Base-by-base conservation (phyloP, 2,329 filamentous ascomycete genomes). In the Cladosporium sphaerospermum region DNA sequence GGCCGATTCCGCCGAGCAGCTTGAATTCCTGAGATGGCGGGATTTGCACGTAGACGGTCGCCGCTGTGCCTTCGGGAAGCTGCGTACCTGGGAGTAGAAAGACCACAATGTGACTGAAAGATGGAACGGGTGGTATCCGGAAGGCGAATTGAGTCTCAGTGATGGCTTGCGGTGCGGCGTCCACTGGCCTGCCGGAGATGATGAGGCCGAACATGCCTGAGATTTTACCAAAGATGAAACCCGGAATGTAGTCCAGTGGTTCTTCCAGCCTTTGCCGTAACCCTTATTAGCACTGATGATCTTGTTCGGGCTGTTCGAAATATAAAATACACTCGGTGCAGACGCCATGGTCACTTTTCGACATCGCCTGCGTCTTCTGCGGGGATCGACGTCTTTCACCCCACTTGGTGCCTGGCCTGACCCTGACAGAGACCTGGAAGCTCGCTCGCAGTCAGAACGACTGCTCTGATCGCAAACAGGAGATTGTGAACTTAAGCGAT, bases 1-100 rank as follows among this genome's bases (percentile, higher is more conserved):
- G 85, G 1, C 88, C 91, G 53, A 99, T 84, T 45, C 85, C 93
- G 57, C 95, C 93, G 4, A 97, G 82, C 63, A 99, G 89, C 56
- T 80, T 83, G 73, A 95, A 95, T 44, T 85, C 81, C 68, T 60
- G 69, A 51, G 71, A 62, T 8, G 72, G 72, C 3, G 83, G 80
- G n/a, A 86, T 74, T 59, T 91, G 86, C 45, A 95, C 80, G 73
- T 96, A 97, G 58, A 99, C 92, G 44, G 90, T 88, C 11, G 91
- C 93, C 4, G 89, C 92, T 16, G 87, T 87, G 61, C 82, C 80
- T 3, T 80, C 75, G 0, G 91, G 91, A 0, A 99, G 78, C 9
- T 78, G 70, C 9, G 86, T 77, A 41, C 85, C 86, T 0, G 93
- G 95, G 1, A 96, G 81, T 34, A 96, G 78, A 73, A 97, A 95